Evolutionary conservation across 2,329 filamentous ascomycete species (phyloP).

Genomic region (Ophiostoma sp.): DNA sequence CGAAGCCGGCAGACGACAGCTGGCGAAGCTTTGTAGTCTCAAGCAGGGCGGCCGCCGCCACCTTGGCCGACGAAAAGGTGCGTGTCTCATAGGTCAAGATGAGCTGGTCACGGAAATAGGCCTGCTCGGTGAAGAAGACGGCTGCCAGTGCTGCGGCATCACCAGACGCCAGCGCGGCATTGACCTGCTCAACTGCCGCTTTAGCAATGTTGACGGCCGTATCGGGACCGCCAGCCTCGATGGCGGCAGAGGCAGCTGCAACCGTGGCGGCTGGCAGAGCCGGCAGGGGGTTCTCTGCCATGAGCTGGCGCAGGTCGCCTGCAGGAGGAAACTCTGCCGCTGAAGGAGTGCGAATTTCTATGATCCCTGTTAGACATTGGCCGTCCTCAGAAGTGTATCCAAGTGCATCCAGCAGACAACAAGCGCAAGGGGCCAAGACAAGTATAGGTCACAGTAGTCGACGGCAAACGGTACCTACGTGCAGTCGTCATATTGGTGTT

Average conservation of each 20-base stretch:
- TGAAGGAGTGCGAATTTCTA: neutral
- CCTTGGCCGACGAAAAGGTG: neutral
- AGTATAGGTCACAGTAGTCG: neutral
- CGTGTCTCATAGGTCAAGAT: neutral
- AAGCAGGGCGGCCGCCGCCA: neutral
- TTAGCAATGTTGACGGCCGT: neutral
- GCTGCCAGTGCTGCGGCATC: neutral
- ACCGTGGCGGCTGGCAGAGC: neutral
- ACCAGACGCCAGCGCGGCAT: neutral
- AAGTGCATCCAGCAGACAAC: neutral
- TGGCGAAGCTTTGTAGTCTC: slow-evolving; percentile 3
- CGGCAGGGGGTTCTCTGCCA: neutral
- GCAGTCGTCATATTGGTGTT: neutral
- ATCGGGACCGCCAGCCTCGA: neutral
- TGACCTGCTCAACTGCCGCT: neutral
- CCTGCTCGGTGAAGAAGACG: neutral
- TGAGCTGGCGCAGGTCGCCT: neutral
- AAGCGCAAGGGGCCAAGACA: neutral
- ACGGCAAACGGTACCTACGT: neutral
- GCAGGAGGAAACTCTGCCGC: neutral
- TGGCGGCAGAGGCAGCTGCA: neutral
- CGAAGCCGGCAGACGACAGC: neutral
- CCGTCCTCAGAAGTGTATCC: neutral
- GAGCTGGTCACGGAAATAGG: neutral
- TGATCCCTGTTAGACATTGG: neutral